These are phyloP conservation scores for Penicillium nordicum DNA, from an alignment of 2,329 filamentous ascomycete genomes.

Conservation along the genomic window DNA sequence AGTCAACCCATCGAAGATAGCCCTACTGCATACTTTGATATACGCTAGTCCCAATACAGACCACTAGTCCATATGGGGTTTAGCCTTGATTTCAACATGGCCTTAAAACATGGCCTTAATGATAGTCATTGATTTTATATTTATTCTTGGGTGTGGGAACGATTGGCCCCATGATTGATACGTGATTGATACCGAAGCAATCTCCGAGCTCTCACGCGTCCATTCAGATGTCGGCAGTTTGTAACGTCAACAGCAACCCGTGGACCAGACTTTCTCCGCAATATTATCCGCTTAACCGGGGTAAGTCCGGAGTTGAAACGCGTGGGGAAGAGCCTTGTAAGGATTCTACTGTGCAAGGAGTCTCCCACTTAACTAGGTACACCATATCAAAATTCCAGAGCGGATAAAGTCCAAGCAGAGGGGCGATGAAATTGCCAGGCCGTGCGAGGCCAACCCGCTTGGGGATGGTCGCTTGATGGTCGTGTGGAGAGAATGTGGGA, in stretches of 20 bases:
- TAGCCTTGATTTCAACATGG: neutral
- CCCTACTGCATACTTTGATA: neutral
- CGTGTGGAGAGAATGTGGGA: slow-evolving; percentile 26
- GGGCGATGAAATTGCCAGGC: neutral
- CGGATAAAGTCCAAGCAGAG: slow-evolving; percentile 20
- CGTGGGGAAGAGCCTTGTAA: neutral
- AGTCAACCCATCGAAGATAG: neutral
- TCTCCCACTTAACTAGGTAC: too few relatives aligned
- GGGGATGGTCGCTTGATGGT: neutral
- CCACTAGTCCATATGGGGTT: neutral
- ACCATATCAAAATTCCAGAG: neutral
- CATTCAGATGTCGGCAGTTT: neutral
- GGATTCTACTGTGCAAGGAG: neutral
- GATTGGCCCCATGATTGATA: neutral
- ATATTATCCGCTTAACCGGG: neutral
- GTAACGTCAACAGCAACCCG: neutral
- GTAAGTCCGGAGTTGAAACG: neutral
- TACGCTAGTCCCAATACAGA: neutral
- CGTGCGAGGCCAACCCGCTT: neutral
- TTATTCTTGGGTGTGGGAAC: neutral
- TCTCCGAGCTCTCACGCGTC: neutral
- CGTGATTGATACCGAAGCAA: too few relatives aligned
- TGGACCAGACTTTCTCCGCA: neutral
- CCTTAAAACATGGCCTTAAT: too few relatives aligned
- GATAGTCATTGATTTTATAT: neutral